Evolutionary conservation across 2,329 filamentous ascomycete species (phyloP).

Genomic region (Fusarium globosum): DNA sequence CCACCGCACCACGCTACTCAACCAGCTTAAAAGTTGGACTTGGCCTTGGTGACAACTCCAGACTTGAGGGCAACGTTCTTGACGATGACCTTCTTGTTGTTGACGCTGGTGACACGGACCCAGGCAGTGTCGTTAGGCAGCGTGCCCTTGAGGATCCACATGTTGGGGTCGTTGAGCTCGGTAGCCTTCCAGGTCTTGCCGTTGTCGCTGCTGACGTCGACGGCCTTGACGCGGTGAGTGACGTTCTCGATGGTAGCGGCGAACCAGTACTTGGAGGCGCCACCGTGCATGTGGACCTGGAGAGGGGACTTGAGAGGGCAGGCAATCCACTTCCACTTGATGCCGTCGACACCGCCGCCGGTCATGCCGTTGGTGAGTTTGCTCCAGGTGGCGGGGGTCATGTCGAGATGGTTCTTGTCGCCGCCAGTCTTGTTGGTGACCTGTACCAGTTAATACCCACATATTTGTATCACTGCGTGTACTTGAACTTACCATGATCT

Average conservation of each 20-base stretch:
- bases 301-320: conserved; percentile 13
- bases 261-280: conserved; percentile 24
- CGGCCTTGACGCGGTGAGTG: conserved; percentile 20
- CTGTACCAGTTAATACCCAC: neutral
- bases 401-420: conserved; percentile 22
- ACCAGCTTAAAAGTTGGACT: neutral
- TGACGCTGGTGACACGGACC: conserved; percentile 16
- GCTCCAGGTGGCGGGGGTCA: conserved; percentile 17
- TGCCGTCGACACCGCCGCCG: conserved; percentile 11
- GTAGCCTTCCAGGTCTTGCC: conserved; percentile 16
- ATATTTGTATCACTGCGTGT: too few species aligned
- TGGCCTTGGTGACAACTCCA: conserved; percentile 13
- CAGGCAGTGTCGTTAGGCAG: conserved; percentile 13
- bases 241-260: conserved; percentile 18
- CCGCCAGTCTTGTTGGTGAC: conserved; percentile 21
- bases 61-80: conserved; percentile 20
- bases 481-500: conserved; percentile 7
- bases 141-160: conserved; percentile 16
- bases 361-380: conserved; percentile 19
- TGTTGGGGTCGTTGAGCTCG: conserved; percentile 7
- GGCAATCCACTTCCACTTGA: conserved; percentile 27
- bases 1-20: neutral
- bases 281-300: conserved; percentile 20
- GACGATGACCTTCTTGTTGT: conserved; percentile 21
- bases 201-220: conserved; percentile 16